phyloP scores from a whole-genome alignment of 2,329 filamentous ascomycete species.

The Cladobotryum protrusum region DNA sequence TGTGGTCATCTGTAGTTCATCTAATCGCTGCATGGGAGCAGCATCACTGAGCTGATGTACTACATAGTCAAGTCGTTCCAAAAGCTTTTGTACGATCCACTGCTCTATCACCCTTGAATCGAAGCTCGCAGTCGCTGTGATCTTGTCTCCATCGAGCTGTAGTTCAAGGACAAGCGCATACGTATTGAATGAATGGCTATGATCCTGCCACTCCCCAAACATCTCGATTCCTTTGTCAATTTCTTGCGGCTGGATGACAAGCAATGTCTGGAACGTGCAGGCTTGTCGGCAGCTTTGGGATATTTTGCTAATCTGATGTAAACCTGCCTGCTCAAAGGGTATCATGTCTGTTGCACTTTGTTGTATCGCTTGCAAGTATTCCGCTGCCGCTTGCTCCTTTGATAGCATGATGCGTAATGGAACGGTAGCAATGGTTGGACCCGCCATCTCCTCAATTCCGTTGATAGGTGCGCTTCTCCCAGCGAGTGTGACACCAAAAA shows the following conservation, averaged over 20 bases:
- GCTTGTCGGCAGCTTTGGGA: constrained; percentile 4
- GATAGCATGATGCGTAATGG: constrained; percentile 18
- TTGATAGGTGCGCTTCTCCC: constrained; percentile 20
- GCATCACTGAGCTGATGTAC: neutral
- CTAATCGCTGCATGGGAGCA: no score
- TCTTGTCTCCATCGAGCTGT: neutral
- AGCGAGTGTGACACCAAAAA: constrained; percentile 20
- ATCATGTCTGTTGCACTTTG: constrained; percentile 11
- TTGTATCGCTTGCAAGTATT: constrained; percentile 27
- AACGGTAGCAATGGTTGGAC: constrained; percentile 22
- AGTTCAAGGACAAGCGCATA: constrained; percentile 1
- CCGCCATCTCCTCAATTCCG: constrained; percentile 20
- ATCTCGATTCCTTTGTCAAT: no score
- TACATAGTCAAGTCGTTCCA: neutral
- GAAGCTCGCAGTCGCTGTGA: neutral
- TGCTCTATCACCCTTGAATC: neutral
- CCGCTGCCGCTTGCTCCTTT: no score
- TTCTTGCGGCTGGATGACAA: constrained; percentile 14
- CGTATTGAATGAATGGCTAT: neutral
- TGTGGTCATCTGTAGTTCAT: no score
- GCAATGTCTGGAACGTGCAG: constrained; percentile 13
- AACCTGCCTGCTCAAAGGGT: constrained; percentile 13
- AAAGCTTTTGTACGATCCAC: neutral
- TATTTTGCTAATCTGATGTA: constrained; percentile 12
- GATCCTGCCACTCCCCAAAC: no score